Conservation (phyloP, 179 eudicot species). For the Corrigiola litoralis region DNA sequence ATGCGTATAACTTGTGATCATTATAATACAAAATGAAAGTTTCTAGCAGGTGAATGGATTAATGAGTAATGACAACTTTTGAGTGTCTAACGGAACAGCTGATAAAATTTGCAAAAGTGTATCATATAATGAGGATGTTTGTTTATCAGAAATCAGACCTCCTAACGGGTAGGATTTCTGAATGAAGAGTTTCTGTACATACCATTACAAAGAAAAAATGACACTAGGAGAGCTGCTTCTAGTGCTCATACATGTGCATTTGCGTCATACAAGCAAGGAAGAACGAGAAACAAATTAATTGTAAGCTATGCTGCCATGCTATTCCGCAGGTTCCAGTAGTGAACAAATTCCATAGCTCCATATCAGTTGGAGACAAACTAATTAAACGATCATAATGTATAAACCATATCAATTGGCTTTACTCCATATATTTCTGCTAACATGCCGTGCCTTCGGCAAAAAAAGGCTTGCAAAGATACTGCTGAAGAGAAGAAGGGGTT, state of each 20-base stretch:
- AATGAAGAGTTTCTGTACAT: background rate
- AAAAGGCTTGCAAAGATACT: background rate
- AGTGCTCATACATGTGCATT: slow-evolving; percentile 1
- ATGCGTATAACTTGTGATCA: no score
- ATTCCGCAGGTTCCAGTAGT: background rate
- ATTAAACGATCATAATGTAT: background rate
- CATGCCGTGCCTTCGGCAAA: slow-evolving; percentile 7
- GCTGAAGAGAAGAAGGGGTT: background rate
- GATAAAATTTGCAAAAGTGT: no score
- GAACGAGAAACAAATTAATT: background rate
- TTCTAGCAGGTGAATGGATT: no score
- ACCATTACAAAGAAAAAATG: background rate
- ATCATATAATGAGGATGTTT: no score
- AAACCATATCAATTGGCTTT: background rate
- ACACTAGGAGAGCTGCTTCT: no score
- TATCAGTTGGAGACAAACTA: slow-evolving; percentile 1
- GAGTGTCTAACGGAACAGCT: no score
- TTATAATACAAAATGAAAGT: no score
- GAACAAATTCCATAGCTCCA: background rate
- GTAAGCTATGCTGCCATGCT: slow-evolving; percentile 1
- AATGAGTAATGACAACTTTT: no score
- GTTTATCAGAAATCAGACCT: background rate
- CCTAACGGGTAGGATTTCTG: background rate
- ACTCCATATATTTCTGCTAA: background rate
- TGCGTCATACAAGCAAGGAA: slow-evolving; percentile 1